Percentiles rank a stretch among this genome's conserved stretches.
phyloP scores from a whole-genome alignment of 129 eudicot species.

The Helichrysum umbraculigerum region DNA sequence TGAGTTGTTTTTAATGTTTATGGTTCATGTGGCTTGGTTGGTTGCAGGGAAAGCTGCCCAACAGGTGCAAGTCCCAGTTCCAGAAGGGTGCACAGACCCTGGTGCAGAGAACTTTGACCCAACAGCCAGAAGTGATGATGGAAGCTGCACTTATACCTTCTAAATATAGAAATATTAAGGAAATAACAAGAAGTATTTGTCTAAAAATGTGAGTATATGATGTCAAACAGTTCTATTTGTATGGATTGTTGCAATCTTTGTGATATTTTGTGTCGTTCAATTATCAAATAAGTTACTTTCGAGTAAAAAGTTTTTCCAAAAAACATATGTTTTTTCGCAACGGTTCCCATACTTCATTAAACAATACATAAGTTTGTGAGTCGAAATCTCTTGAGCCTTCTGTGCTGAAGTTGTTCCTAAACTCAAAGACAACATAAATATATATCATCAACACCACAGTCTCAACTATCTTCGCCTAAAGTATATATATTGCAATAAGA shows the following conservation, averaged over 20 bases:
- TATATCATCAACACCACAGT: too few relatives aligned
- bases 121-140: conserved; percentile 89
- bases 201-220: conserved; percentile 36
- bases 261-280: conserved; percentile 28
- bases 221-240: conserved; percentile 25
- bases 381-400: background rate
- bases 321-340: background rate
- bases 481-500: too few relatives aligned
- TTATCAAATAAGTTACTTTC: conserved; percentile 25
- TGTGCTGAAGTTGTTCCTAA: background rate
- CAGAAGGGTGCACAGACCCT: conserved; percentile 85
- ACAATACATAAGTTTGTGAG: background rate
- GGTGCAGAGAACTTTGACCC: conserved; percentile 75
- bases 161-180: conserved; percentile 27
- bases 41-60: conserved; percentile 80
- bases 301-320: background rate
- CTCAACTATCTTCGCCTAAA: too few relatives aligned
- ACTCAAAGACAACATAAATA: background rate
- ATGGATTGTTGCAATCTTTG: conserved; percentile 28
- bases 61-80: conserved; percentile 68
- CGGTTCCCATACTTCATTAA: background rate
- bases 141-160: conserved; percentile 64
- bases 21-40: conserved; percentile 11
- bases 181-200: conserved; percentile 15
- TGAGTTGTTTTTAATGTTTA: conserved; percentile 8